Conservation (phyloP, 768 basidiomycete genomes). For the Boletus reticulatus region DNA sequence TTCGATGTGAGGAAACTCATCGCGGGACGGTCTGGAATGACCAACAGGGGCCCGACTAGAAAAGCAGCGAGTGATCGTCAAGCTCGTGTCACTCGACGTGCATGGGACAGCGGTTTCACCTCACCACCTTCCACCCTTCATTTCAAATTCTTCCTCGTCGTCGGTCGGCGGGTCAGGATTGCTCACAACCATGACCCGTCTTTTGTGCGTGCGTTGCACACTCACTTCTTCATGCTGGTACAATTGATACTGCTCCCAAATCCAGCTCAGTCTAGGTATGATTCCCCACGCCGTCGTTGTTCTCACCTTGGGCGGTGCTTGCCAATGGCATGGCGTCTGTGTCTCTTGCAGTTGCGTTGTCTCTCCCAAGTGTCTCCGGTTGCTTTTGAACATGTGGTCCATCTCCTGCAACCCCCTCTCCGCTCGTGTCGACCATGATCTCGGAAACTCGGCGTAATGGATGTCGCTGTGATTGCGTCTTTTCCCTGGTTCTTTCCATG, state of each 20-base stretch:
- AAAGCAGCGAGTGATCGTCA: background rate
- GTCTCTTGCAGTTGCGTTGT: constrained; percentile 3
- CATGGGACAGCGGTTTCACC: background rate
- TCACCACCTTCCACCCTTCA: constrained; percentile 12
- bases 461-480: constrained; percentile 6
- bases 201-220: constrained; percentile 19
- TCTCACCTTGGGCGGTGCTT: constrained; percentile 20
- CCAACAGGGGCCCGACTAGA: background rate
- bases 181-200: constrained; percentile 29
- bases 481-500: constrained; percentile 16
- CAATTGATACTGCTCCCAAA: constrained; percentile 7
- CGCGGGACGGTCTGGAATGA: background rate
- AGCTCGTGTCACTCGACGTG: background rate
- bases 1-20: background rate
- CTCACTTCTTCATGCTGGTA: constrained; percentile 12
- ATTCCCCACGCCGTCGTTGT: background rate
- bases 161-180: constrained; percentile 27
- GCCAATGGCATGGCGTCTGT: constrained; percentile 8
- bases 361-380: constrained; percentile 7
- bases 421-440: constrained; percentile 25
- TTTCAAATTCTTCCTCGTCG: constrained; percentile 25
- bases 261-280: constrained; percentile 6
- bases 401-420: constrained; percentile 27
- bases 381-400: constrained; percentile 21
- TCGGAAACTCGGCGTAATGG: constrained; percentile 22